Evolutionary conservation across 1,139 yeast genomes (phyloP).

Genomic region (Protomyces inundatus): DNA sequence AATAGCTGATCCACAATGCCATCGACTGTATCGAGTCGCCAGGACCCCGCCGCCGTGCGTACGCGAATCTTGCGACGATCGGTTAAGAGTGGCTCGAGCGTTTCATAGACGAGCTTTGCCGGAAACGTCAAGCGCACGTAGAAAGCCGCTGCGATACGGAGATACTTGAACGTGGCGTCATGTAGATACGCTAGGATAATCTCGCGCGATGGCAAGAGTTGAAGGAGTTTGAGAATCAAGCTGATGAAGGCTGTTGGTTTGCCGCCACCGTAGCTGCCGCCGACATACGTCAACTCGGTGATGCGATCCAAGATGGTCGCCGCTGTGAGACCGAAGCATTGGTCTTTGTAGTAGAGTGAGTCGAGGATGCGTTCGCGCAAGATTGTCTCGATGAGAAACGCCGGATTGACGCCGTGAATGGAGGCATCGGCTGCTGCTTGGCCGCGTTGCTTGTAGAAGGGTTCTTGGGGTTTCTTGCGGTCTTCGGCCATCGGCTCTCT

Average conservation of each 20-base stretch:
- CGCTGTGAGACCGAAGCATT: slow-evolving; percentile 54
- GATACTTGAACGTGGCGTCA: slow-evolving; percentile 58
- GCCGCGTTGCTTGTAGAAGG: slow-evolving; percentile 21
- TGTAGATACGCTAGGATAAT: slow-evolving; percentile 50
- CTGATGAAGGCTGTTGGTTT: slow-evolving; percentile 63
- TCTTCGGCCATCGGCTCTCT: background rate
- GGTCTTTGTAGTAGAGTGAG: slow-evolving; percentile 62
- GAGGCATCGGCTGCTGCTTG: slow-evolving; percentile 14
- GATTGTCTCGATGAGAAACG: slow-evolving; percentile 55
- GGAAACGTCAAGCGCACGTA: slow-evolving; percentile 52
- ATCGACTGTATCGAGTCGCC: slow-evolving; percentile 50
- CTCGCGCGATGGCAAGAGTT: slow-evolving; percentile 55
- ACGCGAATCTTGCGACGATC: slow-evolving; percentile 54
- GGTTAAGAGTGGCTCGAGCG: slow-evolving; percentile 50
- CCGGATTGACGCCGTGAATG: slow-evolving; percentile 24
- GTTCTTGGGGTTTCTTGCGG: slow-evolving; percentile 8
- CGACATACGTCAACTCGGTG: slow-evolving; percentile 41
- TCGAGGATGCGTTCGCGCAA: slow-evolving; percentile 63
- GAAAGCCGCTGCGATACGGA: slow-evolving; percentile 56
- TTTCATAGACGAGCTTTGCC: slow-evolving; percentile 46
- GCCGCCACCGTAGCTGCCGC: slow-evolving; percentile 51
- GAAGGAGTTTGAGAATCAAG: slow-evolving; percentile 56
- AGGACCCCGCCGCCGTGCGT: slow-evolving; percentile 36
- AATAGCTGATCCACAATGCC: slow-evolving; percentile 55
- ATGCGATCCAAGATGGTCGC: slow-evolving; percentile 50